Evolutionary conservation across 192 early-diverging fungal genomes (phyloP).

Genomic region (Kappamyces sp.): DNA sequence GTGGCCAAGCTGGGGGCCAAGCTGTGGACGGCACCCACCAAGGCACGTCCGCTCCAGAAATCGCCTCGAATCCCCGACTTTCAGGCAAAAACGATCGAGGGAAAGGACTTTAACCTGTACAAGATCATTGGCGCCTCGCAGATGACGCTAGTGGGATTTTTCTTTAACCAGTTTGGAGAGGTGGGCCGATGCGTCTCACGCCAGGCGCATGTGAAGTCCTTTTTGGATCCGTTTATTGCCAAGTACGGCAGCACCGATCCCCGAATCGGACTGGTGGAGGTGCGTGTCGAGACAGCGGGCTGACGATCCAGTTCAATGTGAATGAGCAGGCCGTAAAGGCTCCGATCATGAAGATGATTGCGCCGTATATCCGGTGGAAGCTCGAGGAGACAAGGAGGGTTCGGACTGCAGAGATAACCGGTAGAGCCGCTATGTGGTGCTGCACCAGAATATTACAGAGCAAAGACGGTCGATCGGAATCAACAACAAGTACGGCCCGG

Average conservation of each 20-base stretch:
- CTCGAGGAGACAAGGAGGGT: slow-evolving; percentile 20
- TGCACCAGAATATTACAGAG: slow-evolving; percentile 26
- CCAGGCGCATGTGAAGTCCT: slow-evolving; percentile 21
- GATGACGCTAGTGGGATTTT: slow-evolving; percentile 33
- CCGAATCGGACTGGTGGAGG: slow-evolving; percentile 21
- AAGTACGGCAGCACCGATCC: slow-evolving; percentile 17
- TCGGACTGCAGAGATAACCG: background rate
- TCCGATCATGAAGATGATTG: slow-evolving; percentile 25
- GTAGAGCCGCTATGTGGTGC: slow-evolving; percentile 31
- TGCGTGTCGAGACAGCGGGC: slow-evolving; percentile 4
- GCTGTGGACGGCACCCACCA: slow-evolving; percentile 38
- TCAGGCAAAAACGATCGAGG: slow-evolving; percentile 21
- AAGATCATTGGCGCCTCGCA: slow-evolving; percentile 18
- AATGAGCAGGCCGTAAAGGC: slow-evolving; percentile 38
- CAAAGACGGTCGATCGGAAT: slow-evolving; percentile 30
- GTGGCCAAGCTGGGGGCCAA: slow-evolving; percentile 38
- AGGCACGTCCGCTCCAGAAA: slow-evolving; percentile 16
- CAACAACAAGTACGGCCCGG: slow-evolving; percentile 20
- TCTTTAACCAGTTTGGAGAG: slow-evolving; percentile 43
- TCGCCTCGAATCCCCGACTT: slow-evolving; percentile 30
- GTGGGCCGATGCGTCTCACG: slow-evolving; percentile 17
- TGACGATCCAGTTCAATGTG: slow-evolving; percentile 27
- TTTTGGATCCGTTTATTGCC: slow-evolving; percentile 22
- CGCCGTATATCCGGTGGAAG: slow-evolving; percentile 26
- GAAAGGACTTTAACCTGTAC: slow-evolving; percentile 24